Evolutionary conservation across 352 stramenopile genomes (phyloP), one percentile per base, ranked within the genome.

Genomic region (Phytophthora fragariae): DNA sequence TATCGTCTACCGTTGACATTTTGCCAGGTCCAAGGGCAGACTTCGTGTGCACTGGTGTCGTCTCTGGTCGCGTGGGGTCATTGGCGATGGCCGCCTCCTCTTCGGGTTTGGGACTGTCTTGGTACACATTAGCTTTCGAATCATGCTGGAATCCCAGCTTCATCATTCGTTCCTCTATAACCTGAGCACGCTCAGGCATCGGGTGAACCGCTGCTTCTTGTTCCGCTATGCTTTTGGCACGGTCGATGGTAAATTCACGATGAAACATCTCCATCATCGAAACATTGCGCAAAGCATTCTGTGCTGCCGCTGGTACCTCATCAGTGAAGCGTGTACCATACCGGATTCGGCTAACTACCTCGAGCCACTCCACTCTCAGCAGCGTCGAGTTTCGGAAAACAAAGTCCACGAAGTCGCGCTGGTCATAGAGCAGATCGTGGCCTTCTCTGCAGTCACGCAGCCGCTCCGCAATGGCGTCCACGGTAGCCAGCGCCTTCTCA

Each of bases 381-480:
- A 91, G 5, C 0, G 66, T 70, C 1, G 82, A 81, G 49, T 92
- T 92, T 10, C 68, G 66, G 35, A 91, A 91, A 17, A 85, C 80
- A 50, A 92, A 92, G 52, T 92, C 66, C 7, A 91, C 85, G 35
- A 91, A 91, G 15, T 80, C 63, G 8, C 70, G 50, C 5, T 86
- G 70, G 31, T 91, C 80, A 1, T 68, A 61, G 3, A 92, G 62
- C 24, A 92, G 59, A 57, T 92, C 81, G 17, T 62, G 46, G 0
- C 65, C 80, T 37, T 60, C 15, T 35, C 58, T 35, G 31, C 68
- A 77, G 35, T 89, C 72, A 7, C 76, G 68, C 15, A 92, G 61
- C 0, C 80, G 71, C 10, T 90, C 71, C 7, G 70, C 80, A 3
- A 92, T 65, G 19, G 71, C 74, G 44, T 80, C 75, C 7, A 91